phyloP scores from a whole-genome alignment of 1,139 yeast species.

The Taphrina wiesneri region DNA sequence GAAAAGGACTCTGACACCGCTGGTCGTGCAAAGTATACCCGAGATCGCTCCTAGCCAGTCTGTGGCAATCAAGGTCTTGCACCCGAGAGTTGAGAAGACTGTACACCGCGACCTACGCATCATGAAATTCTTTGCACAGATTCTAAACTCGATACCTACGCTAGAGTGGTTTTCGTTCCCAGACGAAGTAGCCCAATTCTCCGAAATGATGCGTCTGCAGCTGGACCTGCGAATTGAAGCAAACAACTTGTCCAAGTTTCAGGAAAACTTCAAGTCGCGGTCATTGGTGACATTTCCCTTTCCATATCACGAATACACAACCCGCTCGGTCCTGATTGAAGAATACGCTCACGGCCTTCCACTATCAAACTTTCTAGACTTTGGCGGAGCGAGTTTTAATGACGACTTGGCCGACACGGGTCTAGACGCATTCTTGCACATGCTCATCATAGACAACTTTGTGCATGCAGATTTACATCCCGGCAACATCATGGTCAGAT shows the following conservation, averaged over 20 bases:
- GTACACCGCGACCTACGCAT: constrained; percentile 80
- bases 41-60: constrained; percentile 52
- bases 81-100: constrained; percentile 73
- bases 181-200: constrained; percentile 87
- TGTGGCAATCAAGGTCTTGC: constrained; percentile 90
- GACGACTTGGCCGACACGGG: constrained; percentile 83
- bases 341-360: constrained; percentile 83
- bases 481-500: constrained; percentile 85
- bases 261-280: constrained; percentile 59
- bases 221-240: constrained; percentile 89
- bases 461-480: constrained; percentile 97
- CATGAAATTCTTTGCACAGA: constrained; percentile 74
- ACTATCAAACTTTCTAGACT: constrained; percentile 61
- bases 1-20: constrained; percentile 19
- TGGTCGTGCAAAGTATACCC: constrained; percentile 23
- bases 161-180: constrained; percentile 98
- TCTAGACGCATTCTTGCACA: constrained; percentile 83
- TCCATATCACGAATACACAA: constrained; percentile 64
- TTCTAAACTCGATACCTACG: constrained; percentile 74
- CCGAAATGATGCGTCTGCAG: constrained; percentile 81
- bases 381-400: constrained; percentile 52
- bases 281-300: constrained; percentile 77
- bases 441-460: constrained; percentile 89
- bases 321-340: constrained; percentile 77
- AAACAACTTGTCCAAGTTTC: constrained; percentile 68